Evolutionary conservation across 129 eudicot species (phyloP).

Genomic region (Solidago caesia): DNA sequence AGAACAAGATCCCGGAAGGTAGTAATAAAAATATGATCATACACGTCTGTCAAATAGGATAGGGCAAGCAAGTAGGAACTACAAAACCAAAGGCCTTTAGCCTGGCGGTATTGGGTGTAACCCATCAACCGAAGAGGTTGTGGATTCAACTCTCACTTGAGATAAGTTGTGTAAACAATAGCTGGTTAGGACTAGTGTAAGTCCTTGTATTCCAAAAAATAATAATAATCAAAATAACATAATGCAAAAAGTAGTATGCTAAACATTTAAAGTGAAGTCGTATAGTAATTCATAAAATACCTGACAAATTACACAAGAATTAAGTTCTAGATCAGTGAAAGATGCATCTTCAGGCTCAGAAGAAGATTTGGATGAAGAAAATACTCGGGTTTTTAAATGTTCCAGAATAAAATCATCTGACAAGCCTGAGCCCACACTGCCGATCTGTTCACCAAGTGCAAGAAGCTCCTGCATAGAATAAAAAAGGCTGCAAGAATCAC

Average conservation of each 20-base stretch:
- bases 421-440: conserved; percentile 74
- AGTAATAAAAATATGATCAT: neutral
- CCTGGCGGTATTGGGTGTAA: too few species aligned
- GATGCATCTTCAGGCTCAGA: conserved; percentile 42
- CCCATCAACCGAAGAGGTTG: too few species aligned
- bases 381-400: conserved; percentile 54
- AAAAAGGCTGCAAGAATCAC: conserved; percentile 27
- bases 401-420: conserved; percentile 54
- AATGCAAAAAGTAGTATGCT: conserved; percentile 4
- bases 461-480: conserved; percentile 71
- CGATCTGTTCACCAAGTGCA: conserved; percentile 93
- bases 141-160: too few species aligned
- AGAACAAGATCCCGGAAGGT: neutral
- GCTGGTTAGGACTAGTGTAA: too few species aligned
- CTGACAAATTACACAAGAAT: conserved; percentile 86
- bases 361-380: conserved; percentile 39
- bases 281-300: conserved; percentile 32
- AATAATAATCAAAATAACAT: neutral
- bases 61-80: neutral
- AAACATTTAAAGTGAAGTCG: neutral
- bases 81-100: too few species aligned
- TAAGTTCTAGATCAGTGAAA: conserved; percentile 45
- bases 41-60: neutral
- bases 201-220: too few species aligned
- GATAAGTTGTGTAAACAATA: too few species aligned